phyloP scores from a whole-genome alignment of 2,329 filamentous ascomycete species.

The Phialophora verrucosa region DNA sequence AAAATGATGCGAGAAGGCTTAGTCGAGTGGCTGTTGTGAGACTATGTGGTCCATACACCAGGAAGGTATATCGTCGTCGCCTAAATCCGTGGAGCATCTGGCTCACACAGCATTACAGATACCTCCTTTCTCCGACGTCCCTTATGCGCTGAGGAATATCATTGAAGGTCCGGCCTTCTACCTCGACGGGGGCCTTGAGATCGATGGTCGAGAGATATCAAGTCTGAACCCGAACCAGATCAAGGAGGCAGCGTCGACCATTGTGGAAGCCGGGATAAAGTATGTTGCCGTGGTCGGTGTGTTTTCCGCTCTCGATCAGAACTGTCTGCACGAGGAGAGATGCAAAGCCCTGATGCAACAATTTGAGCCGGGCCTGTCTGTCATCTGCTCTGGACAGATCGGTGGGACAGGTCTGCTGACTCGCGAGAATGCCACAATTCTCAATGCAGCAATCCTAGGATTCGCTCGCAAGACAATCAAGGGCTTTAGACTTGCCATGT shows the following conservation, averaged over 20 bases:
- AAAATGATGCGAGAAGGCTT: constrained; percentile 53
- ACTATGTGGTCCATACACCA: constrained; percentile 54
- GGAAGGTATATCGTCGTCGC: constrained; percentile 41
- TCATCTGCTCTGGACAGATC: constrained; percentile 54
- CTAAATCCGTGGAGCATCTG: background rate
- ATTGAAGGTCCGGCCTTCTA: constrained; percentile 52
- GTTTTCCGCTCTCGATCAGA: constrained; percentile 55
- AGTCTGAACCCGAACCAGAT: constrained; percentile 50
- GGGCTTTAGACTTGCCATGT: constrained; percentile 61
- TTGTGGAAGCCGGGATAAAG: constrained; percentile 47
- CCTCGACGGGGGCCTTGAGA: constrained; percentile 56
- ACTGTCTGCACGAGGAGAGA: constrained; percentile 50
- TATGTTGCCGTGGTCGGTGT: constrained; percentile 54
- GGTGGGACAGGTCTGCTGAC: constrained; percentile 57
- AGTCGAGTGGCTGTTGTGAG: constrained; percentile 55
- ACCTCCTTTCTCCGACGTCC: constrained; percentile 57
- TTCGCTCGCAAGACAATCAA: constrained; percentile 64
- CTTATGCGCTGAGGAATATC: constrained; percentile 48
- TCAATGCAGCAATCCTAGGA: constrained; percentile 66
- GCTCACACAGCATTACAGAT: constrained; percentile 39
- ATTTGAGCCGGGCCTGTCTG: constrained; percentile 45
- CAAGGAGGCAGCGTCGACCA: constrained; percentile 42
- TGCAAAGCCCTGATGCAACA: constrained; percentile 49
- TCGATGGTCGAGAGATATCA: constrained; percentile 56
- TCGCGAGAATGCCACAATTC: constrained; percentile 68